These are phyloP conservation scores for Botrytis hyacinthi DNA, from an alignment of 2,329 filamentous ascomycete genomes.

Conservation along the genomic window DNA sequence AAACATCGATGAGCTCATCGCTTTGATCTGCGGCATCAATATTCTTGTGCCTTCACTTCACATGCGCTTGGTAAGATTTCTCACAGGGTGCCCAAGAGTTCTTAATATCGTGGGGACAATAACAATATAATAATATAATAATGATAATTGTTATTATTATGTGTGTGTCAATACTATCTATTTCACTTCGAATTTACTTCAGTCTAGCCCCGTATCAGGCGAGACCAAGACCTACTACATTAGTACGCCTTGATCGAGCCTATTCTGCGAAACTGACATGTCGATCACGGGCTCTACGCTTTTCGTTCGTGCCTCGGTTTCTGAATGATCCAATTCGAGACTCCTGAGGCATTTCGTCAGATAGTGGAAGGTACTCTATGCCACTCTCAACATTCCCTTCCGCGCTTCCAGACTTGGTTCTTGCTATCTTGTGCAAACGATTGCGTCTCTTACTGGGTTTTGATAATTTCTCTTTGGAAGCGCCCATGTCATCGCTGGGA, in stretches of 20 bases:
- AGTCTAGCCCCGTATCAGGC: neutral
- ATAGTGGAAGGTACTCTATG: neutral
- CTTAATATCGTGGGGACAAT: too few species aligned
- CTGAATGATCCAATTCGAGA: neutral
- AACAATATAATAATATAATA: neutral
- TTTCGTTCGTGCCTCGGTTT: neutral
- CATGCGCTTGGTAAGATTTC: neutral
- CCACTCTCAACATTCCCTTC: neutral
- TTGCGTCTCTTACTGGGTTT: neutral
- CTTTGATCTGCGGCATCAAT: neutral
- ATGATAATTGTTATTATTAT: neutral
- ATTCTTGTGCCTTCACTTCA: neutral
- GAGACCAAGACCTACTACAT: neutral
- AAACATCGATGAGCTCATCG: constrained; percentile 17
- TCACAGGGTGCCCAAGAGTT: neutral
- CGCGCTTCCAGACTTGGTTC: neutral
- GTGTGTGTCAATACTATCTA: neutral
- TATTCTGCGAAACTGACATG: constrained; percentile 4
- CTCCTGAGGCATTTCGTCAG: neutral
- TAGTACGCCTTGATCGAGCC: neutral
- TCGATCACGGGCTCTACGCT: neutral
- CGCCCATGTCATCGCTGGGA: neutral
- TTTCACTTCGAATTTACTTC: neutral
- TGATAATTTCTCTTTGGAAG: neutral
- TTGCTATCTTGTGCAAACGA: neutral